phyloP scores from a whole-genome alignment of 2,329 filamentous ascomycete species.

The Bipolaris oryzae region DNA sequence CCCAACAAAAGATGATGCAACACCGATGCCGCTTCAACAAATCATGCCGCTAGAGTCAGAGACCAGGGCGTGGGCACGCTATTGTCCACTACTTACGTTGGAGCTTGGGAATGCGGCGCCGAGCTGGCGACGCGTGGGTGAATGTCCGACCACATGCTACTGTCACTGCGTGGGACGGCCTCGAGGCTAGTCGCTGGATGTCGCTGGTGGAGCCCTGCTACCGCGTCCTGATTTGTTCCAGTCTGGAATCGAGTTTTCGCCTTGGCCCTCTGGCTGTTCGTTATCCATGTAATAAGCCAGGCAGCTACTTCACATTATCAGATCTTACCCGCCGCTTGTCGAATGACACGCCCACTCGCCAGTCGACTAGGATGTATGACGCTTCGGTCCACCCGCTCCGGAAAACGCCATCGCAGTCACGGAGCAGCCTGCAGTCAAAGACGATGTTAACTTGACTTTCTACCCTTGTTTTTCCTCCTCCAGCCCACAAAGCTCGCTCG shows the following conservation, averaged over 20 bases:
- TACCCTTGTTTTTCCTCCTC: neutral
- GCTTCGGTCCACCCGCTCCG: slow-evolving; percentile 15
- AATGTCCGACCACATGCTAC: slow-evolving; percentile 7
- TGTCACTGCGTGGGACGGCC: slow-evolving; percentile 16
- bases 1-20: neutral
- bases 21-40: neutral
- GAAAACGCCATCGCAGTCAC: slow-evolving; percentile 17
- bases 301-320: slow-evolving; percentile 16
- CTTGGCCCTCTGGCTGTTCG: slow-evolving; percentile 6
- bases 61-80: neutral
- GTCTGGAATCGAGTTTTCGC: slow-evolving; percentile 5
- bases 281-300: slow-evolving; percentile 4
- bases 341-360: slow-evolving; percentile 17
- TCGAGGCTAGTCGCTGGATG: slow-evolving; percentile 16
- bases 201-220: slow-evolving; percentile 20
- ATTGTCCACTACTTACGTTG: slow-evolving; percentile 15
- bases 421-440: slow-evolving; percentile 5
- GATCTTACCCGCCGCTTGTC: slow-evolving; percentile 16
- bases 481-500: neutral
- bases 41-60: neutral
- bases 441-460: neutral
- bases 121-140: slow-evolving; percentile 1
- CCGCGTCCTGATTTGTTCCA: slow-evolving; percentile 15
- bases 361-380: slow-evolving; percentile 29
- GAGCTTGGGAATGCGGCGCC: neutral